Evolutionary conservation across 164 flowering plant species (phyloP).

Genomic region (Macadamia tetraphylla): DNA sequence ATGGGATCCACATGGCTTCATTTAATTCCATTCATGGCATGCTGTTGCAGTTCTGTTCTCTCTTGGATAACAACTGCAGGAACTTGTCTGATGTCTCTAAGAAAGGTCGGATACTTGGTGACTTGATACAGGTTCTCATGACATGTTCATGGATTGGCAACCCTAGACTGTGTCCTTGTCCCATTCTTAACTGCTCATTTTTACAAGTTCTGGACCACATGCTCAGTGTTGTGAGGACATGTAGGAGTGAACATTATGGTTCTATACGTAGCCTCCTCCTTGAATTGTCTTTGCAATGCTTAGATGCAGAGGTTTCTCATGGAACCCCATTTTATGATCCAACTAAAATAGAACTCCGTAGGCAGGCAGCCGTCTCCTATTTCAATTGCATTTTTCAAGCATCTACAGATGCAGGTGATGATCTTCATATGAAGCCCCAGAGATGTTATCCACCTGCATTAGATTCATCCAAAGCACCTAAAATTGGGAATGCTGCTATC

Average conservation of each 20-base stretch:
- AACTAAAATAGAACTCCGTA: slow-evolving; percentile 58
- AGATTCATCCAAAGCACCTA: slow-evolving; percentile 15
- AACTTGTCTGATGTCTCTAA: slow-evolving; percentile 55
- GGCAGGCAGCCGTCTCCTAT: slow-evolving; percentile 68
- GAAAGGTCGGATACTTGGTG: slow-evolving; percentile 56
- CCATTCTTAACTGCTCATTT: slow-evolving; percentile 53
- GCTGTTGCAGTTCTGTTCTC: slow-evolving; percentile 68
- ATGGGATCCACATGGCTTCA: slow-evolving; percentile 21
- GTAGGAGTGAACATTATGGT: slow-evolving; percentile 32
- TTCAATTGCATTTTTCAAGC: slow-evolving; percentile 59
- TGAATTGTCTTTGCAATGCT: slow-evolving; percentile 55
- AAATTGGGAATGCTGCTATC: slow-evolving; percentile 20
- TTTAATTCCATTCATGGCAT: slow-evolving; percentile 82
- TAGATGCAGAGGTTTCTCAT: slow-evolving; percentile 38
- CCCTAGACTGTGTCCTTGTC: slow-evolving; percentile 57
- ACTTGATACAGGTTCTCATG: slow-evolving; percentile 45
- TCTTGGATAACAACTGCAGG: slow-evolving; percentile 71
- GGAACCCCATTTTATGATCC: slow-evolving; percentile 59
- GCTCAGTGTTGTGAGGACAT: slow-evolving; percentile 59
- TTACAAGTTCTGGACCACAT: slow-evolving; percentile 62
- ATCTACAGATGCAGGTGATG: slow-evolving; percentile 32
- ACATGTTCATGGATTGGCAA: slow-evolving; percentile 75
- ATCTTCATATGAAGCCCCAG: slow-evolving; percentile 19
- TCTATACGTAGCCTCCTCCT: slow-evolving; percentile 46
- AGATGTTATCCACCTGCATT: slow-evolving; percentile 18